phyloP scores from a whole-genome alignment of 805 yeast genomes.

The Suhomyces sp. region DNA sequence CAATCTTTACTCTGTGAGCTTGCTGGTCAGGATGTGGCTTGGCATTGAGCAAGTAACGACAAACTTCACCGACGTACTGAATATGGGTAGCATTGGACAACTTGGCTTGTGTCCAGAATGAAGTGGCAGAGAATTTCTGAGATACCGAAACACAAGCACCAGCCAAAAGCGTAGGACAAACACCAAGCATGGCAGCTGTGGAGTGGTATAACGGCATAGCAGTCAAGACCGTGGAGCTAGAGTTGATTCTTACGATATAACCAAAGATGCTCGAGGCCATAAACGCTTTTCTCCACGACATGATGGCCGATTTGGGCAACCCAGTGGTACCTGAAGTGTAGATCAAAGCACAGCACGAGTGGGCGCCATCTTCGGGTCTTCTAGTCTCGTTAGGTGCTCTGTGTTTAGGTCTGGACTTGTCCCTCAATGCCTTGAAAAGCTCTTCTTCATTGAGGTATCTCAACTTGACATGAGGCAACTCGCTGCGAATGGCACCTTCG shows the following conservation, averaged over 20 bases:
- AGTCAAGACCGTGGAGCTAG: conserved; percentile 63
- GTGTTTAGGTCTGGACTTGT: conserved; percentile 44
- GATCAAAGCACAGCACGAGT: conserved; percentile 66
- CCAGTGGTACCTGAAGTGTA: conserved; percentile 96
- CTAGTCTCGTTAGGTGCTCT: conserved; percentile 58
- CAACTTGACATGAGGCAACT: conserved; percentile 38
- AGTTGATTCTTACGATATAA: conserved; percentile 57
- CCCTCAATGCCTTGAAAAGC: conserved; percentile 40
- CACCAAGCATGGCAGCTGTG: conserved; percentile 86
- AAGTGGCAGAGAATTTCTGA: conserved; percentile 75
- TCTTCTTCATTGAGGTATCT: conserved; percentile 51
- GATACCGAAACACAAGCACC: conserved; percentile 81
- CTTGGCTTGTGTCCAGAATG: conserved; percentile 87
- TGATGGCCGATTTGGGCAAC: conserved; percentile 86
- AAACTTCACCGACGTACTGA: conserved; percentile 94
- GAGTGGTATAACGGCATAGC: conserved; percentile 97
- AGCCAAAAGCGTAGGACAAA: conserved; percentile 57
- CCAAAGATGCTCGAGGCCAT: conserved; percentile 73
- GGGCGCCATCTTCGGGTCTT: conserved; percentile 55
- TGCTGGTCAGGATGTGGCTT: conserved; percentile 64
- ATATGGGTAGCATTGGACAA: conserved; percentile 70
- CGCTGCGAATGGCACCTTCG: conserved; percentile 35
- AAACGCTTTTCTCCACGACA: conserved; percentile 84
- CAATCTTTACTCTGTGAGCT: conserved; percentile 59
- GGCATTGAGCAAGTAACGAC: conserved; percentile 75